Conservation (phyloP, 495 filamentous ascomycete species). For the Aspergillus saccharolyticus region DNA sequence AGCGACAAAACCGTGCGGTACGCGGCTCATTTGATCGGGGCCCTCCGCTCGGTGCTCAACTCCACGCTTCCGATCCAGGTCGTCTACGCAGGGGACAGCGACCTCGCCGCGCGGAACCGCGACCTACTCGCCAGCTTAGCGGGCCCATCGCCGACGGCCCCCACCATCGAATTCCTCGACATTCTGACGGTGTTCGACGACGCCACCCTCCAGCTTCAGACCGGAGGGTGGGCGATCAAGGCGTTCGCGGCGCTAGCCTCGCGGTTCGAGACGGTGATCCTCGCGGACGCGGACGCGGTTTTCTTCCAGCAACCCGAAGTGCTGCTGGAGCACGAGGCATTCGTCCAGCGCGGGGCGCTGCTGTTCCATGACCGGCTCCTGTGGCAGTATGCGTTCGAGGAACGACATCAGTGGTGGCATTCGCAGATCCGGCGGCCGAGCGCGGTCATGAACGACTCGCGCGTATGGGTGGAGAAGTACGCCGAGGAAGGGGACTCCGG, state of each 20-base stretch:
- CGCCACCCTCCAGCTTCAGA: neutral
- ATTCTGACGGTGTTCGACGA: constrained; percentile 10
- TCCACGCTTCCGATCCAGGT: constrained; percentile 11
- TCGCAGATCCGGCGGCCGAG: constrained; percentile 6
- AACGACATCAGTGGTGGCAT: constrained; percentile 2
- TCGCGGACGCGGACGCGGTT: constrained; percentile 8
- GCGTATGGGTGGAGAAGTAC: constrained; percentile 9
- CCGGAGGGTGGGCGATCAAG: constrained; percentile 10
- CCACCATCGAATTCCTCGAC: constrained; percentile 7
- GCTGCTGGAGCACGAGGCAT: constrained; percentile 3
- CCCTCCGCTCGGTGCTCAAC: constrained; percentile 1
- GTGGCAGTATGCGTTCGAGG: neutral
- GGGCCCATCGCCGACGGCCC: neutral
- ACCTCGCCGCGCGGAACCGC: neutral
- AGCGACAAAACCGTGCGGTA: constrained; percentile 9
- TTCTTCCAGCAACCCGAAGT: constrained; percentile 12
- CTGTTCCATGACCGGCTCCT: constrained; percentile 12
- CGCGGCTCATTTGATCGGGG: constrained; percentile 6
- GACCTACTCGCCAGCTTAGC: neutral
- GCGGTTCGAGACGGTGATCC: constrained; percentile 8
- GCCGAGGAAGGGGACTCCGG: constrained; percentile 12
- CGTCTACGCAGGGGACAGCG: constrained; percentile 8
- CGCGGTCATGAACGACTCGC: neutral
- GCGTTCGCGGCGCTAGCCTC: constrained; percentile 8
- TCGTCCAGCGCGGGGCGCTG: constrained; percentile 2